Percentiles rank a stretch among this genome's conserved stretches.
phyloP scores from a whole-genome alignment of 129 eudicot species.

The Artemisia annua region DNA sequence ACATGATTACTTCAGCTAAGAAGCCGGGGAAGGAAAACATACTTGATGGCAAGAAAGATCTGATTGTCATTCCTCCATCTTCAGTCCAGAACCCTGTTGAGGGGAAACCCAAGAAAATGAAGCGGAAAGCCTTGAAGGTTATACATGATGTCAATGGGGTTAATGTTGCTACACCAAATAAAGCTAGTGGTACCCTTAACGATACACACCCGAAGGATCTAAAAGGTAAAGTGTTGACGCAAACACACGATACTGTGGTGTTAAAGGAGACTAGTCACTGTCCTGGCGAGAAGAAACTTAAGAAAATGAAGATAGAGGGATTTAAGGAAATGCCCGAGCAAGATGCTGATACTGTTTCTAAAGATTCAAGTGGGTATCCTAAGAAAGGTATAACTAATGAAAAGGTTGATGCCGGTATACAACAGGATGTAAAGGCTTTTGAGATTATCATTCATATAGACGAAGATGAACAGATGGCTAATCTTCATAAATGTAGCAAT shows the following conservation, averaged over 20 bases:
- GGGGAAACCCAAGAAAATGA: constrained; percentile 31
- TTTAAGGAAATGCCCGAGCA: too few relatives aligned
- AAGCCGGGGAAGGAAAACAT: constrained; percentile 62
- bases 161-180: not conserved
- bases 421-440: constrained; percentile 11
- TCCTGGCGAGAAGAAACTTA: constrained; percentile 4
- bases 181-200: not conserved
- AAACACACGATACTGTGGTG: not conserved
- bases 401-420: constrained; percentile 23
- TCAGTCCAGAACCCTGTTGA: constrained; percentile 11
- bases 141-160: not conserved
- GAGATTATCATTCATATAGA: not conserved
- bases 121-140: constrained; percentile 22
- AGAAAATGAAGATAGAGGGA: not conserved
- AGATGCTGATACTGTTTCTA: too few relatives aligned
- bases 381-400: not conserved
- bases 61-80: constrained; percentile 17
- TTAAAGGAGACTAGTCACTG: not conserved
- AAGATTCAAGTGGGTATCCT: not conserved
- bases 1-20: constrained; percentile 38
- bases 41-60: constrained; percentile 37
- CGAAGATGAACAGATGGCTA: not conserved
- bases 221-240: constrained; percentile 25
- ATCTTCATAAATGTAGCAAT: not conserved
- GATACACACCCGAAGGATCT: not conserved